phyloP scores from a whole-genome alignment of 2,329 filamentous ascomycete genomes.

The Arthrobotrys pseudoclavata region DNA sequence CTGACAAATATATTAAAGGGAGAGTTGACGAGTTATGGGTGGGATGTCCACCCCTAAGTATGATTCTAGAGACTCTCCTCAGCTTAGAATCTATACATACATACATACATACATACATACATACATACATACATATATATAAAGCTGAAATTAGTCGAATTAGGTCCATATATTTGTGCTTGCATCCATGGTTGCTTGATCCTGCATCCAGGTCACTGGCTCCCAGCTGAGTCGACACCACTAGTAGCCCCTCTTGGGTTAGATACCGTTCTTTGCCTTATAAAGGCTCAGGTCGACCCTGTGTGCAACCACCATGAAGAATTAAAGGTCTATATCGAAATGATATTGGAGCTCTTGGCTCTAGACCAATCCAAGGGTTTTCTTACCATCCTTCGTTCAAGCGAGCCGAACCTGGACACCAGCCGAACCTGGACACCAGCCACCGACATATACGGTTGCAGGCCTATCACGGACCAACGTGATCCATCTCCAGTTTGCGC shows the following conservation, averaged over 20 bases:
- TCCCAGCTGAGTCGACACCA: not conserved
- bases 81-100: too few relatives aligned
- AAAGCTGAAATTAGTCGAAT: not conserved
- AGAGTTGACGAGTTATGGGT: too few relatives aligned
- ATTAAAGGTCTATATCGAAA: not conserved
- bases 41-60: too few relatives aligned
- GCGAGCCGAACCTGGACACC: slow-evolving; percentile 15
- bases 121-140: too few relatives aligned
- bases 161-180: not conserved
- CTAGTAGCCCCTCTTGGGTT: not conserved
- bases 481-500: slow-evolving; percentile 7
- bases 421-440: slow-evolving; percentile 15
- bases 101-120: too few relatives aligned
- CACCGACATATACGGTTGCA: not conserved
- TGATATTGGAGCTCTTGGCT: not conserved
- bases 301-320: not conserved
- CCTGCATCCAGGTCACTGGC: not conserved
- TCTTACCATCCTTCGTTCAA: not conserved
- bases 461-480: too few relatives aligned
- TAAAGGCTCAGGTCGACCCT: not conserved
- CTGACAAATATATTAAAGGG: too few relatives aligned
- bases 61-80: too few relatives aligned
- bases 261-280: not conserved
- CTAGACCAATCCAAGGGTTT: not conserved
- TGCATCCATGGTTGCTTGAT: not conserved